Evolutionary conservation across 441 rosid species (phyloP), one percentile per base, ranked within the genome.

Genomic region (Arabidopsis lyrata): DNA sequence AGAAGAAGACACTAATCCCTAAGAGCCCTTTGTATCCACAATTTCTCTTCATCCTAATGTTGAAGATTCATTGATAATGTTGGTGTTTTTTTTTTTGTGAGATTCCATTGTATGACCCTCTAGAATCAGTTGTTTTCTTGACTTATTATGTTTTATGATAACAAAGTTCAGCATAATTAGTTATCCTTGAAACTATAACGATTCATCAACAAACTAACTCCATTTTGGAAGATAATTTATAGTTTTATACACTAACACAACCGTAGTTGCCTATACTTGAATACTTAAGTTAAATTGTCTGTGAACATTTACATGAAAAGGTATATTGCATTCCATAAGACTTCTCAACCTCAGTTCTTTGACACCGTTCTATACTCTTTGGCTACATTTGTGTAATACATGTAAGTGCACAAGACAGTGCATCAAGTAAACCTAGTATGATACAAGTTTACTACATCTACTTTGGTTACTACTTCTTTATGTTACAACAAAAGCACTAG

Each of bases 401-500:
- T 38, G 55, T 16, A 35, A 48, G 9, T 36, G 22, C 32, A 36
- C 27, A 5, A 58, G 60, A 24, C 16, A 68, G 13, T 52, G 24
- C 44, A 54, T 63, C 38, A 18, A 6, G 52, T 24, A 54, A 8
- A 58, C 18, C 50, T 68, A 16, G 11, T 50, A 52, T 5, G 31
- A 41, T 39, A 49, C 62, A 58, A 38, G 15, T 54, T 31, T 20
- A 63, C 34, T 34, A 66, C 15, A 32, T 39, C 22, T 49, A 39
- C 36, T 32, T 57, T 38, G 15, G 57, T 16, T 70, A 55, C 49
- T 61, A 56, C 50, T 66, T 59, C 55, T 61, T 87, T 81, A 94
- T 72, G 82, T 74, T 71, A 91, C 97, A 66, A 90, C 96, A 52
- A 96, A 93, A 57, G 93, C 97, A 59, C 95, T 91, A 1, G 98